These are phyloP conservation scores for Lenzites betulinus DNA, from an alignment of 768 basidiomycete genomes.

Conservation along the genomic window DNA sequence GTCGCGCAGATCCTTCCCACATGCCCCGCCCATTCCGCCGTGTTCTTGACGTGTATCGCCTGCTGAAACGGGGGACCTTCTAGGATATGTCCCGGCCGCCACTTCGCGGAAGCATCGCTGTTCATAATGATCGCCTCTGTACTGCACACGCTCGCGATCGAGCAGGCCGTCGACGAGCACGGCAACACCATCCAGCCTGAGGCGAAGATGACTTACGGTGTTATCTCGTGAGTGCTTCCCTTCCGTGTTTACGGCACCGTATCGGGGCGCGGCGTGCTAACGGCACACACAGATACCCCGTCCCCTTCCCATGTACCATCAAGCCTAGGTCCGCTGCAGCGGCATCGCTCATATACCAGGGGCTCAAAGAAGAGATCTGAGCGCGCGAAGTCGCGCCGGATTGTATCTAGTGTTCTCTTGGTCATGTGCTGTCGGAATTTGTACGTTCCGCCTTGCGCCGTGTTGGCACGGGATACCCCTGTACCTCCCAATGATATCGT, in stretches of 20 bases:
- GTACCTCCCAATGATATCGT: not conserved
- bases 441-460: not conserved
- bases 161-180: constrained; percentile 12
- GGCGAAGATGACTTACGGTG: constrained; percentile 17
- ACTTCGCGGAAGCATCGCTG: constrained; percentile 15
- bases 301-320: constrained; percentile 14
- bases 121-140: constrained; percentile 18
- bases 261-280: not conserved
- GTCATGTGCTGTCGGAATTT: not conserved
- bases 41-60: not conserved
- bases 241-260: not conserved
- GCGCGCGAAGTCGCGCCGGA: not conserved
- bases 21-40: too few species aligned
- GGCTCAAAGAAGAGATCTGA: constrained; percentile 1
- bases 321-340: constrained; percentile 9
- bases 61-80: not conserved
- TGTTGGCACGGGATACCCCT: not conserved
- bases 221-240: constrained; percentile 13
- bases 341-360: constrained; percentile 1
- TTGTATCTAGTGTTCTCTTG: not conserved
- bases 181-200: constrained; percentile 11
- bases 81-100: constrained; percentile 15
- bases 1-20: not conserved
- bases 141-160: constrained; percentile 15
- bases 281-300: not conserved